Evolutionary conservation across 176 grass and related monocot species (phyloP).

Genomic region (Oropetium thomaeum): DNA sequence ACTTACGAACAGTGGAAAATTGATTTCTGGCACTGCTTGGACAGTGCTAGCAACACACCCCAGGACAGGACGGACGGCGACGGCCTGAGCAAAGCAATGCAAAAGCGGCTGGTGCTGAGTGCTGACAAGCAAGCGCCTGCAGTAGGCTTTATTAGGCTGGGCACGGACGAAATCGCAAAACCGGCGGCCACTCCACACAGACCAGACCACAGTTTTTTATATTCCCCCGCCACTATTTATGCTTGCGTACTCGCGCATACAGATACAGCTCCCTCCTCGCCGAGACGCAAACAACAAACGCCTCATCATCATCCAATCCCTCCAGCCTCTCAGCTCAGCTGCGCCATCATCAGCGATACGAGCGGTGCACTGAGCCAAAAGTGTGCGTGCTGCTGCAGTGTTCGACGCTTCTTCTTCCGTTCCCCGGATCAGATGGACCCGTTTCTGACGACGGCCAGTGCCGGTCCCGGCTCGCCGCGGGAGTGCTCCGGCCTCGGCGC

Average conservation of each 20-base stretch:
- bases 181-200: slow-evolving; percentile 23
- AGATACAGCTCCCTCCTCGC: no score
- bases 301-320: background rate
- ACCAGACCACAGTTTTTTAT: slow-evolving; percentile 32
- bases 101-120: background rate
- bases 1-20: no score
- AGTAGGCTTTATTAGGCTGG: no score
- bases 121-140: background rate
- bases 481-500: slow-evolving; percentile 4
- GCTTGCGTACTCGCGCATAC: background rate
- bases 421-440: slow-evolving; percentile 2
- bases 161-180: slow-evolving; percentile 8
- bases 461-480: slow-evolving; percentile 7
- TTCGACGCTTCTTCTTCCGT: background rate
- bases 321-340: no score
- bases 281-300: background rate
- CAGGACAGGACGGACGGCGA: no score
- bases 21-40: no score
- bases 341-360: background rate
- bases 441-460: background rate
- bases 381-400: no score
- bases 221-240: slow-evolving; percentile 35
- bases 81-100: background rate
- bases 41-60: no score
- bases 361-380: no score